Base-by-base conservation (phyloP, 306 rosid genomes). In the Inga oerstediana region DNA sequence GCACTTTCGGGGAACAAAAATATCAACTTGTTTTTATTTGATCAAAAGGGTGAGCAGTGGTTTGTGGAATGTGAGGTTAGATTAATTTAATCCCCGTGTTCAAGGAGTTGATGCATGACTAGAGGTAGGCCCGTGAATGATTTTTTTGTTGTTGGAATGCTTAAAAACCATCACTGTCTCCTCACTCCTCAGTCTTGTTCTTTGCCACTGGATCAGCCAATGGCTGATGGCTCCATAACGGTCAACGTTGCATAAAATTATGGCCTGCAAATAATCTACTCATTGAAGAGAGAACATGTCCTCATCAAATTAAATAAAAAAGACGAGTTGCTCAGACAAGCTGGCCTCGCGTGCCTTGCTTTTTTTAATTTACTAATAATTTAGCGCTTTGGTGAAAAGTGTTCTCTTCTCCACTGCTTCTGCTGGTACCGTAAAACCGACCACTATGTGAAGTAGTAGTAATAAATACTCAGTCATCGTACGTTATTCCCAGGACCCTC, bases 401-500 rank as follows among this genome's bases (percentile, higher is more conserved):
- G 37, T 71, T 7, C 56, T 62, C 17, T 71, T 43, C 54, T 64
- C 34, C 52, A 41, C 79, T 71, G 3, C 59, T 52, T 52, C 20
- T 35, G 64, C n/a, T 43, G 77, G 58, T 77, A 64, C 39, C 39
- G 41, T 64, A 64, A 81, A 54, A 51, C 22, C 19, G 78, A 52
- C 41, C 66, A 85, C 73, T 51, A n/a, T 76, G 85, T 72, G 88
- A 41, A 52, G 61, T 22, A 20, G 75, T 44, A 41, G 75, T 44
- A 10, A 7, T 44, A 71, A 39, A 12, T 22, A 5, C 6, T 44
- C 77, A 44, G 83, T 54, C 85, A 17, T 46, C 88, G 85, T 85
- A 81, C 88, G 74, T 85, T 81, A 85, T 85, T 85, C 88, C 77
- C 77, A 44, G 83, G 78, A 74, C 83, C 85, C 85, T 64, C 43